Percentiles rank a stretch among this genome's conserved stretches.
Conservation (phyloP, 805 yeast genomes). For the Candida railenensis region DNA sequence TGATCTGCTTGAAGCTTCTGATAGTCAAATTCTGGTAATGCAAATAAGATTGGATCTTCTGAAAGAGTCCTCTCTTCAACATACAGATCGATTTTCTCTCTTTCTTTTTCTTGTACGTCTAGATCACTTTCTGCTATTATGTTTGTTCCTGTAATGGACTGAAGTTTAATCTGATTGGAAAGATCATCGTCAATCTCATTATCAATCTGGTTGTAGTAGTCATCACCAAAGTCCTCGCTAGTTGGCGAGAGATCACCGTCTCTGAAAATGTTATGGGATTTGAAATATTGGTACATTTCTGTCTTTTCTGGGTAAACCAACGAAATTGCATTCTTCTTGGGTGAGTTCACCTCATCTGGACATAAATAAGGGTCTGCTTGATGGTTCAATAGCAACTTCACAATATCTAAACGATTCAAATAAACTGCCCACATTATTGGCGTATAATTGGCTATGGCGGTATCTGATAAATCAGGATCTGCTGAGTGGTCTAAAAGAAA, state of each 20-base stretch:
- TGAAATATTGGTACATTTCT: slow-evolving; percentile 57
- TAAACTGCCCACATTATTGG: slow-evolving; percentile 89
- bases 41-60: slow-evolving; percentile 26
- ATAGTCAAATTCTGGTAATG: slow-evolving; percentile 51
- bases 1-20: slow-evolving; percentile 55
- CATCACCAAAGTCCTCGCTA: not conserved
- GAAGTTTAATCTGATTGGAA: slow-evolving; percentile 31
- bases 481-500: slow-evolving; percentile 40
- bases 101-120: slow-evolving; percentile 14
- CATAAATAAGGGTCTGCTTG: slow-evolving; percentile 62
- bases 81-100: slow-evolving; percentile 17
- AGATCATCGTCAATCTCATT: slow-evolving; percentile 38
- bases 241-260: not conserved
- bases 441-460: slow-evolving; percentile 48
- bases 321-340: slow-evolving; percentile 51
- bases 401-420: slow-evolving; percentile 54
- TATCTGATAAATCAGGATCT: slow-evolving; percentile 53
- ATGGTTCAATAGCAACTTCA: slow-evolving; percentile 53
- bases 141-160: slow-evolving; percentile 22
- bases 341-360: slow-evolving; percentile 16
- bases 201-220: slow-evolving; percentile 10
- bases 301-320: slow-evolving; percentile 52
- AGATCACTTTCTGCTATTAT: slow-evolving; percentile 2
- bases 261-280: slow-evolving; percentile 43
- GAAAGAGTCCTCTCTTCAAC: slow-evolving; percentile 29